A percentile compares a stretch with the other conserved stretches of the same genome.
Evolutionary conservation across 192 early-diverging fungal species (phyloP).

Genomic region (Coemansia sp.): DNA sequence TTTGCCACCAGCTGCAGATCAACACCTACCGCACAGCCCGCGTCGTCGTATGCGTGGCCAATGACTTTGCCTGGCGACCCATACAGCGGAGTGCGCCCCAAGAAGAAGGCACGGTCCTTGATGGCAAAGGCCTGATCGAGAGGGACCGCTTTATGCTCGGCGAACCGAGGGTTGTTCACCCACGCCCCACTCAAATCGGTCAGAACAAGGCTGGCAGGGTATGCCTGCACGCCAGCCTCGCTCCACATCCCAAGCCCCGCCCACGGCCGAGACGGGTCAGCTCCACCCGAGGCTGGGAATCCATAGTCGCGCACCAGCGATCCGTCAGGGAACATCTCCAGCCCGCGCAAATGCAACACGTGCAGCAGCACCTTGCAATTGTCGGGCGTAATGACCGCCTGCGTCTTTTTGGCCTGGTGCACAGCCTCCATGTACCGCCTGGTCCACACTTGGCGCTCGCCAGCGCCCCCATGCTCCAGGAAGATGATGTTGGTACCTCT

Average conservation of each 20-base stretch:
- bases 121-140: constrained; percentile 73
- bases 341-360: constrained; percentile 43
- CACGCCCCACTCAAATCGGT: constrained; percentile 46
- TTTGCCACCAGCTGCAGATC: constrained; percentile 36
- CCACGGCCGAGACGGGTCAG: constrained; percentile 17
- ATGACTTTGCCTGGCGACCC: constrained; percentile 70
- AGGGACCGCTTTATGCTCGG: constrained; percentile 67
- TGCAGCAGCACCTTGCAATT: constrained; percentile 26
- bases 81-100: constrained; percentile 67
- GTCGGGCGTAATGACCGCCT: constrained; percentile 19
- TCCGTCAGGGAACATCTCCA: constrained; percentile 41
- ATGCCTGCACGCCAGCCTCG: constrained; percentile 25
- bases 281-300: neutral
- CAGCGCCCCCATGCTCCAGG: constrained; percentile 8
- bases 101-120: constrained; percentile 72
- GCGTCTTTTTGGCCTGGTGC: constrained; percentile 23
- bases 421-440: constrained; percentile 29
- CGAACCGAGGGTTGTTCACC: constrained; percentile 65
- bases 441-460: constrained; percentile 27
- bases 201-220: constrained; percentile 46
- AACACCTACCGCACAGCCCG: constrained; percentile 16
- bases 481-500: constrained; percentile 13
- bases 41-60: constrained; percentile 49
- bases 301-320: constrained; percentile 49
- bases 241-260: constrained; percentile 18